Conservation (phyloP, 345 rosid species). For the Citrus mangshanensis region DNA sequence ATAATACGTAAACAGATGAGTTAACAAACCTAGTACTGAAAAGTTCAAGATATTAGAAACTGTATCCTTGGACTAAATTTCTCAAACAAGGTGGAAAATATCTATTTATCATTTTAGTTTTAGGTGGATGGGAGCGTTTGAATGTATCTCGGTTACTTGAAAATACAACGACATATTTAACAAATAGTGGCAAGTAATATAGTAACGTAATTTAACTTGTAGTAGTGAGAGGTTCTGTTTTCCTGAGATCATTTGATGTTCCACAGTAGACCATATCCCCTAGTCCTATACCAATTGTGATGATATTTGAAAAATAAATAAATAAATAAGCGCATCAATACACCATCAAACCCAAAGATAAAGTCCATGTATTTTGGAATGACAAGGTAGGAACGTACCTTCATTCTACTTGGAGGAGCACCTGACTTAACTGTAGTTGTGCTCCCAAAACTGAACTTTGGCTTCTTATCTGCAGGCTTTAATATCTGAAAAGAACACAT, state of each 20-base stretch:
- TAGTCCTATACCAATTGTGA: background rate
- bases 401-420: constrained; percentile 41
- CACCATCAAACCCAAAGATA: background rate
- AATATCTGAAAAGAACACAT: constrained; percentile 83
- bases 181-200: no score
- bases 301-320: background rate
- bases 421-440: constrained; percentile 40
- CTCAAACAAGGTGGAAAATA: background rate
- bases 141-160: background rate
- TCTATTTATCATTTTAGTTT: background rate
- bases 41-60: background rate
- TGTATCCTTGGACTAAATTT: background rate
- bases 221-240: background rate
- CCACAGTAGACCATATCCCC: background rate
- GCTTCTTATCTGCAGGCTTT: constrained; percentile 62
- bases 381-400: constrained; percentile 35
- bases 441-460: constrained; percentile 51
- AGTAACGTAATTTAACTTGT: no score
- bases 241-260: background rate
- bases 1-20: background rate
- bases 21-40: background rate
- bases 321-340: background rate
- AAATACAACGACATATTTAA: background rate
- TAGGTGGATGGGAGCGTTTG: background rate
- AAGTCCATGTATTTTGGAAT: background rate